phyloP scores from a whole-genome alignment of 208 protist genomes.

The Crithidia bombi region DNA sequence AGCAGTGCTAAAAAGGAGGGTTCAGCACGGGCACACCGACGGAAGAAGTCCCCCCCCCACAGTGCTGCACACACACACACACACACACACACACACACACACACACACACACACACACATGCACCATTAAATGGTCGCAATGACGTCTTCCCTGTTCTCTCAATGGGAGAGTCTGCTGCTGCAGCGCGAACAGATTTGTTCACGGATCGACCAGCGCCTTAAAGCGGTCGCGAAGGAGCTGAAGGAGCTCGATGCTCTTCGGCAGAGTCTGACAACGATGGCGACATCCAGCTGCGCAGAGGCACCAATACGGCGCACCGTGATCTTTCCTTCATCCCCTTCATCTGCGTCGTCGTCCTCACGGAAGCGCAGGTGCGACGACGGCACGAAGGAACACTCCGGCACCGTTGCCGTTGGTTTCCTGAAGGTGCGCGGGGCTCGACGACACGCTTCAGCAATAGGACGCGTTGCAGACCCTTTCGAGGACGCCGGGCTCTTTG shows the following conservation, averaged over 20 bases:
- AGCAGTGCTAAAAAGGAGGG: too few species aligned
- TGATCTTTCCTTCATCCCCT: background rate
- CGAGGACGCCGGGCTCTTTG: constrained; percentile 22
- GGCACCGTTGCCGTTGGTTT: background rate
- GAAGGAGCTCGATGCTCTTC: constrained; percentile 18
- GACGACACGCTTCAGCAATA: background rate
- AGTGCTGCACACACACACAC: too few species aligned
- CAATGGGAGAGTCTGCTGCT: constrained; percentile 2
- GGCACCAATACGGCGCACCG: background rate
- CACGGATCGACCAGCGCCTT: constrained; percentile 8
- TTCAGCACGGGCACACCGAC: too few species aligned
- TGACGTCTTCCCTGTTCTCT: background rate
- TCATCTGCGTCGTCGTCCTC: background rate
- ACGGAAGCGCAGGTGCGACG: constrained; percentile 8
- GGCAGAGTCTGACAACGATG: constrained; percentile 2
- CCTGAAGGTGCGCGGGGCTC: background rate
- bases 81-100: too few species aligned
- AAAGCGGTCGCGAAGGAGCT: constrained; percentile 4
- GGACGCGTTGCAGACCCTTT: constrained; percentile 1
- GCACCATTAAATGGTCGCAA: too few species aligned
- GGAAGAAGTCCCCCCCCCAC: too few species aligned
- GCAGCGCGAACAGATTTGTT: background rate
- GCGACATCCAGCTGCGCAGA: background rate
- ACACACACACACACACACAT: background rate
- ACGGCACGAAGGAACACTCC: background rate